Evolutionary conservation across 495 filamentous ascomycete genomes (phyloP).

Genomic region (Penicillium psychrofluorescens): DNA sequence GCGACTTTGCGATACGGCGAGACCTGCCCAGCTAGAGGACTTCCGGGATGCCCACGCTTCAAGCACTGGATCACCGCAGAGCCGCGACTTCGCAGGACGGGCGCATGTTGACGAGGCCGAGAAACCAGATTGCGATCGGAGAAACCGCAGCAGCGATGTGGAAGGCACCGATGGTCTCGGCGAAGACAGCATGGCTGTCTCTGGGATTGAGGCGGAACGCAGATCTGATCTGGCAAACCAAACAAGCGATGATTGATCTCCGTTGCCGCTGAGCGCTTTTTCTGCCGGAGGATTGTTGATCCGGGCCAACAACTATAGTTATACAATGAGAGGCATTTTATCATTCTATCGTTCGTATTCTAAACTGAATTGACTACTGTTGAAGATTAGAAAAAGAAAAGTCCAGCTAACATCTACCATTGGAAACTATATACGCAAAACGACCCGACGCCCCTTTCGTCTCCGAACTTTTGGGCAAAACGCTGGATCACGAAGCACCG

Average conservation of each 20-base stretch:
- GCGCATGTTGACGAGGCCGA: constrained; percentile 28
- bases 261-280: constrained; percentile 15
- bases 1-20: constrained; percentile 7
- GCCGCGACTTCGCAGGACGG: constrained; percentile 5
- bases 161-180: constrained; percentile 47
- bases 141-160: constrained; percentile 50
- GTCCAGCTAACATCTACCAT: constrained; percentile 2
- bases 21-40: constrained; percentile 18
- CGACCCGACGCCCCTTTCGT: constrained; percentile 2
- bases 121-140: constrained; percentile 55
- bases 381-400: no score
- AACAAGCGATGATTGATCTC: constrained; percentile 7
- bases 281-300: constrained; percentile 16
- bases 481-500: constrained; percentile 8
- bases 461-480: constrained; percentile 14
- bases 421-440: constrained; percentile 15
- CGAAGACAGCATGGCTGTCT: constrained; percentile 31
- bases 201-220: constrained; percentile 7
- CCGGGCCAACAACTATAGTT: constrained; percentile 1
- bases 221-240: not conserved
- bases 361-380: no score
- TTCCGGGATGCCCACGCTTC: constrained; percentile 10
- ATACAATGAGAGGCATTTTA: no score
- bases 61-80: constrained; percentile 3
- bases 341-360: no score